These are phyloP conservation scores for Elaeis oleifera DNA, from an alignment of 202 grass and related monocot species.

Conservation along the genomic window DNA sequence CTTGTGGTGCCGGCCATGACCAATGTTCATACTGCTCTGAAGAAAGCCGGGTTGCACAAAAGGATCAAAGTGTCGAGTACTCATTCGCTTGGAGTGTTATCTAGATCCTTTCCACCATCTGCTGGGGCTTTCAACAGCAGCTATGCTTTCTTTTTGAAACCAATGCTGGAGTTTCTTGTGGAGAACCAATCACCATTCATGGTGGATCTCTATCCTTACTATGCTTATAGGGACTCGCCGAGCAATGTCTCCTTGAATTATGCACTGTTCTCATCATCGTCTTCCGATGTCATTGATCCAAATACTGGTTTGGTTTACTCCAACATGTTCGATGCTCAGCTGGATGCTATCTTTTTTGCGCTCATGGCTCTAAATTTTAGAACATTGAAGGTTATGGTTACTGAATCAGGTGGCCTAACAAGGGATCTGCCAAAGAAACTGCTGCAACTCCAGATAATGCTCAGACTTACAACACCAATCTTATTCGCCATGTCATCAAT, in stretches of 20 bases:
- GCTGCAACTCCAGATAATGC: constrained; percentile 85
- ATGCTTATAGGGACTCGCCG: constrained; percentile 75
- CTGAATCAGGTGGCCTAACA: constrained; percentile 86
- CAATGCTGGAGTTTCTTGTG: constrained; percentile 89
- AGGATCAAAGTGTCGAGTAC: constrained; percentile 91
- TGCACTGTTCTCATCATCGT: constrained; percentile 54
- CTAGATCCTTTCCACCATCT: constrained; percentile 75
- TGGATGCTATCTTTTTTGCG: constrained; percentile 89
- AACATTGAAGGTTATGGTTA: constrained; percentile 86
- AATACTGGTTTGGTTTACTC: constrained; percentile 87
- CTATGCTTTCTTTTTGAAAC: constrained; percentile 82
- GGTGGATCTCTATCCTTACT: constrained; percentile 94
- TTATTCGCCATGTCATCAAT: constrained; percentile 83
- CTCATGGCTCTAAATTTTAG: constrained; percentile 90
- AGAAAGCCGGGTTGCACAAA: constrained; percentile 83
- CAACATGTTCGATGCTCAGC: constrained; percentile 91
- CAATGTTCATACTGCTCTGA: constrained; percentile 75
- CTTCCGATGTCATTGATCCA: constrained; percentile 70
- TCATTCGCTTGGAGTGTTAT: constrained; percentile 79
- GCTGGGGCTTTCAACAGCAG: constrained; percentile 90
- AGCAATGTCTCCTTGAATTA: constrained; percentile 85
- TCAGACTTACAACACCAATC: constrained; percentile 87
- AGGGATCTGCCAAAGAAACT: constrained; percentile 65
- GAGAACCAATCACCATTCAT: constrained; percentile 92
- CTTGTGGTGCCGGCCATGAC: constrained; percentile 90